These are phyloP conservation scores for Collybiopsis luxurians DNA, from an alignment of 768 basidiomycete genomes.

Conservation along the genomic window DNA sequence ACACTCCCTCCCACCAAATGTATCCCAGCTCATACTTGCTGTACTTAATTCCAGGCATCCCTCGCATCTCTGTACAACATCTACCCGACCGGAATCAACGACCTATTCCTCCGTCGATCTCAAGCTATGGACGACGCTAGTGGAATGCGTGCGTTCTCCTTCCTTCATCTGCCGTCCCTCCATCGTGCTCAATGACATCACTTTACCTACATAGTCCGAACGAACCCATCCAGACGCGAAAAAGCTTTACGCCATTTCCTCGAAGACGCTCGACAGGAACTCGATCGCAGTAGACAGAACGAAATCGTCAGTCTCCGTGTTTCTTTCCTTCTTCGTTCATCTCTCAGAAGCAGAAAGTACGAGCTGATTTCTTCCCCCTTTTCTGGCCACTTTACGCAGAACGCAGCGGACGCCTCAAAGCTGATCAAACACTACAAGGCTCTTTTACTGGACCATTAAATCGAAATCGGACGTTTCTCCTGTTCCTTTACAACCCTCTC, in stretches of 20 bases:
- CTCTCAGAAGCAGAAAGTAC: too few species aligned
- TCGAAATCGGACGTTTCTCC: too few species aligned
- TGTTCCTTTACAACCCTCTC: too few species aligned
- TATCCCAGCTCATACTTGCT: not conserved
- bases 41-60: conserved; percentile 17
- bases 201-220: conserved; percentile 22
- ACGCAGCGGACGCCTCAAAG: conserved; percentile 19
- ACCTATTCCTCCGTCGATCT: conserved; percentile 32
- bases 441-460: conserved; percentile 1
- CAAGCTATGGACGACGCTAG: conserved; percentile 32
- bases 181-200: too few species aligned
- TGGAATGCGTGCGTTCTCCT: conserved; percentile 30
- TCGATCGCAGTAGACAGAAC: conserved; percentile 32
- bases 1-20: not conserved
- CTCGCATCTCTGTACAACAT: conserved; percentile 19
- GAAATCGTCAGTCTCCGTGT: conserved; percentile 27
- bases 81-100: conserved; percentile 27
- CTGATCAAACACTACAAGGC: conserved; percentile 22
- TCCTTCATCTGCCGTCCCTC: not conserved
- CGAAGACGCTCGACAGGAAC: conserved; percentile 29
- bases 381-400: conserved; percentile 6
- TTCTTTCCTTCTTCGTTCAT: not conserved
- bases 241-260: conserved; percentile 26
- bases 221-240: conserved; percentile 23
- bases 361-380: not conserved